These are phyloP conservation scores for Backusella psychrophila DNA, from an alignment of 192 early-diverging fungal species.

Conservation along the genomic window DNA sequence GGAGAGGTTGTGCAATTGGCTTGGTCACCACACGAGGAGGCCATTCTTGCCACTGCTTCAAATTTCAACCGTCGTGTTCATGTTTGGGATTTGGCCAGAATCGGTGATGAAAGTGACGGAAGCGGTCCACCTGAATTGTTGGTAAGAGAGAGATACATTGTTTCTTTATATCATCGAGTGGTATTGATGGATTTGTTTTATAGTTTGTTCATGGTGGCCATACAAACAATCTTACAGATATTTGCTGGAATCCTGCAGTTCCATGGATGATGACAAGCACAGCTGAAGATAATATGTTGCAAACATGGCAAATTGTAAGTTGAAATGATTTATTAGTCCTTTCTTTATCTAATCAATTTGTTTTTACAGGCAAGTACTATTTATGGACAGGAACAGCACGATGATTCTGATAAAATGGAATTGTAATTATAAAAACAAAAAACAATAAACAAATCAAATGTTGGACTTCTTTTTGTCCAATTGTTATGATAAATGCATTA, in stretches of 20 bases:
- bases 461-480: background rate
- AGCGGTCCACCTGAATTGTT: slow-evolving; percentile 96
- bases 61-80: slow-evolving; percentile 86
- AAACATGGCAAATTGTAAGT: slow-evolving; percentile 98
- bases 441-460: too few relatives aligned
- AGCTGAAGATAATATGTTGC: slow-evolving; percentile 96
- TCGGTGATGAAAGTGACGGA: slow-evolving; percentile 93
- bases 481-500: background rate
- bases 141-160: slow-evolving; percentile 37
- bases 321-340: background rate
- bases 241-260: slow-evolving; percentile 92
- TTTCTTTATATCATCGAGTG: too few relatives aligned
- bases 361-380: slow-evolving; percentile 21
- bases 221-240: slow-evolving; percentile 94
- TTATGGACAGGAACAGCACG: slow-evolving; percentile 20
- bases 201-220: slow-evolving; percentile 98
- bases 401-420: slow-evolving; percentile 12
- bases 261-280: slow-evolving; percentile 94
- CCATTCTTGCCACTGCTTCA: slow-evolving; percentile 82
- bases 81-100: slow-evolving; percentile 93
- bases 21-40: slow-evolving; percentile 94
- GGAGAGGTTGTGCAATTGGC: slow-evolving; percentile 87
- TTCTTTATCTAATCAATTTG: background rate
- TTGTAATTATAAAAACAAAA: background rate
- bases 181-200: background rate